Conservation (phyloP, 192 early-diverging fungal species). For the Podila clonocystis region DNA sequence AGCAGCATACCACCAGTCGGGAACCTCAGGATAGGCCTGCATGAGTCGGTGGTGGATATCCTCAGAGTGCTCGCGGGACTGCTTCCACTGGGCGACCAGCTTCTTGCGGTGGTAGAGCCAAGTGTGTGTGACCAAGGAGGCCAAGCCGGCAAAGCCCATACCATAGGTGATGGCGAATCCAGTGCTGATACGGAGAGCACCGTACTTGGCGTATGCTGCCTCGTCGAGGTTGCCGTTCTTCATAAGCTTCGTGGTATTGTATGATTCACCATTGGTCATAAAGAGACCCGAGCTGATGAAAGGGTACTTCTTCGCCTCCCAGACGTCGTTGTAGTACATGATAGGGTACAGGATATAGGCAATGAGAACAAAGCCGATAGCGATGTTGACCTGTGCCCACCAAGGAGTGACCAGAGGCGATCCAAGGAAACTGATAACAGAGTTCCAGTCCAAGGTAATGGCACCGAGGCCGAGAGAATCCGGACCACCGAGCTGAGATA, state of each 20-base stretch:
- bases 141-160: no score
- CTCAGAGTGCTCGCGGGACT: no score
- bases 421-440: neutral
- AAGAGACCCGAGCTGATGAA: slow-evolving; percentile 17
- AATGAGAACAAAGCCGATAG: slow-evolving; percentile 62
- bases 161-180: no score
- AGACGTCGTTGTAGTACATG: slow-evolving; percentile 65
- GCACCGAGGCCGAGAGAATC: slow-evolving; percentile 57
- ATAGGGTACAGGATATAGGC: slow-evolving; percentile 73
- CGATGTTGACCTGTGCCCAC: slow-evolving; percentile 67
- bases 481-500: slow-evolving; percentile 40
- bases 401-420: slow-evolving; percentile 33
- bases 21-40: no score
- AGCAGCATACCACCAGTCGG: slow-evolving; percentile 39
- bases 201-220: no score
- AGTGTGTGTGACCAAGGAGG: no score
- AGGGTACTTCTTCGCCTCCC: slow-evolving; percentile 51
- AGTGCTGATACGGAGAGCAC: no score
- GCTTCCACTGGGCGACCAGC: no score
- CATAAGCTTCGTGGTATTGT: no score
- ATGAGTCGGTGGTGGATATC: no score
- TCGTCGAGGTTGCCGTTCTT: no score
- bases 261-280: neutral
- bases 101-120: no score
- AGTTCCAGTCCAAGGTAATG: slow-evolving; percentile 67